Evolutionary conservation across 306 rosid species (phyloP), one percentile per base, ranked within the genome.

Genomic region (Castanea crenata): DNA sequence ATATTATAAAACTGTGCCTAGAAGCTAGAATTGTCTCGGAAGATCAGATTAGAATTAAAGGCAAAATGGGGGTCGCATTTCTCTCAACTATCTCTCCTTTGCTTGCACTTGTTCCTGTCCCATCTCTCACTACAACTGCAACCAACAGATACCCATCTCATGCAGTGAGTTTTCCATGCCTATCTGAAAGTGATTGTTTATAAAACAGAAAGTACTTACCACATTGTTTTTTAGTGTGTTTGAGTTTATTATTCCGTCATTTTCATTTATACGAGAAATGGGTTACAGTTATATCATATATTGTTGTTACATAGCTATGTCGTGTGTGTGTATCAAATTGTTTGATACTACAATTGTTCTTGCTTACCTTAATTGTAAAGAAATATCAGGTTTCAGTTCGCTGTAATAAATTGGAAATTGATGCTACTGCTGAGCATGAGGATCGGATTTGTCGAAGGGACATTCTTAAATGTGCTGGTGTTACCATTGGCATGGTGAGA

Each of bases 401-500:
- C 74, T 90, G 97, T 74, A 74, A 54, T 71, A 90, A 85, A 78
- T 63, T 83, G 70, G 85, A 76, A 79, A 76, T 54, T 55, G 84
- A 73, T 78, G 83, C 74, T 16, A 18, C 70, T 32, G 46, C 70
- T 73, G 59, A 6, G 82, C 74, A 65, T 78, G 90, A 86, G 76
- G 80, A 64, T 27, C 82, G 80, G 35, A 79, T 91, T 75, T 76
- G 74, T 8, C 77, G 90, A 10, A 83, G 87, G 78, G 84, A 78
- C 83, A 74, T 93, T 72, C 94, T 95, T 79, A 86, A 88, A 84
- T 86, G 88, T 81, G 27, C 87, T 25, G 97, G 98, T 0, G 86
- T 84, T 18, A 74, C 92, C 31, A 51, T 92, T 70, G 91, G 92
- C 75, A 62, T 93, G 92, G 99, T 95, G 78, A 92, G 97, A 83